Evolutionary conservation across 495 filamentous ascomycete species (phyloP), one percentile per base, ranked within the genome.

Genomic region (Trichoderma reesei): DNA sequence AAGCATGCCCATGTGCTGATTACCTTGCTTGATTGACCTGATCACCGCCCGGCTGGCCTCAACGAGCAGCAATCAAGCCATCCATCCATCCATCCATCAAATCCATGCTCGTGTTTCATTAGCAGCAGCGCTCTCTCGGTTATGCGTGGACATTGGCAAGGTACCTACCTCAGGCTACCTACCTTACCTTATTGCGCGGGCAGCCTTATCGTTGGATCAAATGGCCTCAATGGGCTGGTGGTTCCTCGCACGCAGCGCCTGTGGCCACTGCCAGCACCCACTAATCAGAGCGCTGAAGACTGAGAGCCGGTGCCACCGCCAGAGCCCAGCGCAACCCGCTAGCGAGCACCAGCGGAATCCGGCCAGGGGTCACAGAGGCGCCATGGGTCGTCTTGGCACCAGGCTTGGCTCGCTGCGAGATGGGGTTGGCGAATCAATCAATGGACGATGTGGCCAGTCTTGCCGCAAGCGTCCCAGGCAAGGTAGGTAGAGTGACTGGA

Each of bases 191-290:
- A n/a, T n/a, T n/a, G n/a, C n/a, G 16, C 42, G 51, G 20, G 31
- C 10, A 56, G 72, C 51, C 51, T 34, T 56, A 56, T 31, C 51
- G 51, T n/a, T n/a, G n/a, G n/a, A n/a, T n/a, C n/a, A n/a, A n/a
- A n/a, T n/a, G n/a, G n/a, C n/a, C n/a, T n/a, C n/a, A n/a, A n/a
- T n/a, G n/a, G n/a, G n/a, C n/a, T n/a, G n/a, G n/a, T n/a, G n/a
- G n/a, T n/a, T n/a, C n/a, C n/a, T n/a, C n/a, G n/a, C n/a, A n/a
- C n/a, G n/a, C n/a, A n/a, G n/a, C n/a, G n/a, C n/a, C n/a, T n/a
- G n/a, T n/a, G n/a, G n/a, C n/a, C n/a, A n/a, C n/a, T n/a, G n/a
- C n/a, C n/a, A n/a, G n/a, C n/a, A n/a, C n/a, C n/a, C n/a, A n/a
- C 20, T 46, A 39, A n/a, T n/a, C 16, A n/a, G 8, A 56, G 14